A percentile compares a stretch with the other conserved stretches of the same genome.
These are phyloP conservation scores for Mycena polygramma DNA, from an alignment of 768 basidiomycete species.

Conservation along the genomic window DNA sequence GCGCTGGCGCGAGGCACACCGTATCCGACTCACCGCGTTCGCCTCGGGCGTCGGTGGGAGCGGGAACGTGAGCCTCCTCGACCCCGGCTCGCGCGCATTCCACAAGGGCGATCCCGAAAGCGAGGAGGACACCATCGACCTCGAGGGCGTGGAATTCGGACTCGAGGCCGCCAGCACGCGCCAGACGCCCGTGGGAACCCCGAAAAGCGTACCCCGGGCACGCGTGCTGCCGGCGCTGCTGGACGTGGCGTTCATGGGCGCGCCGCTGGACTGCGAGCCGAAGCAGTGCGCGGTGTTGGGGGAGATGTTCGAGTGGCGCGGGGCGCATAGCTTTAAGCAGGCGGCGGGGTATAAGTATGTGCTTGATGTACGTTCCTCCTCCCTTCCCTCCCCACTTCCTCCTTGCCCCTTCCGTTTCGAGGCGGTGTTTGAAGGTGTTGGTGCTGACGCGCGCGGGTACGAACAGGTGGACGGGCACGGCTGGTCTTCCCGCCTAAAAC, in stretches of 20 bases:
- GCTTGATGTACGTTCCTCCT: slow-evolving; percentile 58
- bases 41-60: slow-evolving; percentile 43
- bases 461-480: slow-evolving; percentile 68
- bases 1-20: slow-evolving; percentile 62
- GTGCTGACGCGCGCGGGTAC: not conserved
- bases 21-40: slow-evolving; percentile 58
- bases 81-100: slow-evolving; percentile 11
- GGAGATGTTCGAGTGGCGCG: slow-evolving; percentile 61
- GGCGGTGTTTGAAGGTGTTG: no score
- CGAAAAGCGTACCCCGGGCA: slow-evolving; percentile 45
- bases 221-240: slow-evolving; percentile 61
- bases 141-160: no score
- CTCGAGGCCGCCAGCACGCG: no score
- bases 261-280: slow-evolving; percentile 56
- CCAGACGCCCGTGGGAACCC: slow-evolving; percentile 49
- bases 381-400: not conserved
- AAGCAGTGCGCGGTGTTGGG: slow-evolving; percentile 58
- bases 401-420: not conserved
- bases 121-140: no score
- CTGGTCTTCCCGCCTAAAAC: slow-evolving; percentile 74
- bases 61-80: slow-evolving; percentile 51
- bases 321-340: slow-evolving; percentile 51
- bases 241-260: slow-evolving; percentile 66
- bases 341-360: slow-evolving; percentile 72
- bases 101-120: no score